Percentiles rank a stretch among this genome's conserved stretches.
phyloP scores from a whole-genome alignment of 2,329 filamentous ascomycete genomes.

The Venturia aucupariae region DNA sequence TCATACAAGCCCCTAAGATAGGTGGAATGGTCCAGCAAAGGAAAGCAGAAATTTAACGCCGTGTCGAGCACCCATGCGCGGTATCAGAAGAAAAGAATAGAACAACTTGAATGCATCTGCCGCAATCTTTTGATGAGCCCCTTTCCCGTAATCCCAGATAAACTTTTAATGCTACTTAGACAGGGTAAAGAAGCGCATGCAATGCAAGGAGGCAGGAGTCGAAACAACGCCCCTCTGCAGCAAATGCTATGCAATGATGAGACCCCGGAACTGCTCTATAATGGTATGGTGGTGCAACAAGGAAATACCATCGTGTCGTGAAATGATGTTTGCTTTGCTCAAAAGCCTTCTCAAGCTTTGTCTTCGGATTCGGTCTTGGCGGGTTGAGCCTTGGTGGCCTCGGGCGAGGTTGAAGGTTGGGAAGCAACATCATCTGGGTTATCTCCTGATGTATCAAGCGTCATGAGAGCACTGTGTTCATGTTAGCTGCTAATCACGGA shows the following conservation, averaged over 20 bases:
- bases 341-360: not conserved
- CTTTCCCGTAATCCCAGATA: not conserved
- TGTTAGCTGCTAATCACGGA: not conserved
- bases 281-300: not conserved
- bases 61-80: not conserved
- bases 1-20: not conserved
- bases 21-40: not conserved
- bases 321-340: not conserved
- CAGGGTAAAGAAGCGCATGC: constrained; percentile 2
- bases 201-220: constrained; percentile 4
- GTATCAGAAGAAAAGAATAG: not conserved
- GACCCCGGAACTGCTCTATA: not conserved
- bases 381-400: constrained; percentile 45
- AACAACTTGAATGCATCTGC: not conserved
- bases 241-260: constrained; percentile 8
- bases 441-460: constrained; percentile 43
- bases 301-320: not conserved
- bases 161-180: constrained; percentile 10
- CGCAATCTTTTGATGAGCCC: not conserved
- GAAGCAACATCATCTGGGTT: constrained; percentile 50
- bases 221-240: not conserved
- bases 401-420: constrained; percentile 61
- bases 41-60: not conserved
- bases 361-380: constrained; percentile 12
- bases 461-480: constrained; percentile 41